Evolutionary conservation across 257 asterid species (phyloP).

Genomic region (Nicotiana noctiflora): DNA sequence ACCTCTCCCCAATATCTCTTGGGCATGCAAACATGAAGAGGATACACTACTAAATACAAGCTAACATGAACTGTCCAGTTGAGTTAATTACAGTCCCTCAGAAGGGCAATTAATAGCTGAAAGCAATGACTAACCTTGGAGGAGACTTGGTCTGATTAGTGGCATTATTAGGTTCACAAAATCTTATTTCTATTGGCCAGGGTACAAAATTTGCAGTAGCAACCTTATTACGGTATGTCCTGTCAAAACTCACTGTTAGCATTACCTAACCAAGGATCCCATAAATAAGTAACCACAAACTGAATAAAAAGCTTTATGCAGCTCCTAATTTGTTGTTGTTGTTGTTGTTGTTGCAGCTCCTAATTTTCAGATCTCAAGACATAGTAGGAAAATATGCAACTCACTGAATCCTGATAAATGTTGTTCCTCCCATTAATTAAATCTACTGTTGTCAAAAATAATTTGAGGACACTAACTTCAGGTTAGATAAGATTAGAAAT

Average conservation of each 20-base stretch:
- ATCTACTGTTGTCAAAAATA: not conserved
- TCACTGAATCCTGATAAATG: not conserved
- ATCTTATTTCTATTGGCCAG: slow-evolving; percentile 93
- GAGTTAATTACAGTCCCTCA: slow-evolving; percentile 3
- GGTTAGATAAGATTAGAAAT: no score
- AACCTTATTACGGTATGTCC: slow-evolving; percentile 84
- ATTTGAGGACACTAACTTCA: no score
- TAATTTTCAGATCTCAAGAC: not conserved
- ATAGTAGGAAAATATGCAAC: not conserved
- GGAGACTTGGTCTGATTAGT: slow-evolving; percentile 72
- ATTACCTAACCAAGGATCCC: not conserved
- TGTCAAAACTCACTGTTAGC: slow-evolving; percentile 25
- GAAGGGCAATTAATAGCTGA: slow-evolving; percentile 12
- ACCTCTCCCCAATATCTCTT: no score
- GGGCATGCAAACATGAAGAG: not conserved
- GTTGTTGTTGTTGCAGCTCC: no score
- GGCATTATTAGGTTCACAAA: slow-evolving; percentile 59
- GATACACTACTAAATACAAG: no score
- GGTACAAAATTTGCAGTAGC: slow-evolving; percentile 59
- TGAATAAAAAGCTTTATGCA: not conserved
- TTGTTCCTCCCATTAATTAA: not conserved
- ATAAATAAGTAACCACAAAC: not conserved
- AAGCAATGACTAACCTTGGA: slow-evolving; percentile 58
- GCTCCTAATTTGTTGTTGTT: no score
- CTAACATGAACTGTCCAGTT: not conserved